Evolutionary conservation across 331 rosid species (phyloP).

Genomic region (Stylosanthes scabra): DNA sequence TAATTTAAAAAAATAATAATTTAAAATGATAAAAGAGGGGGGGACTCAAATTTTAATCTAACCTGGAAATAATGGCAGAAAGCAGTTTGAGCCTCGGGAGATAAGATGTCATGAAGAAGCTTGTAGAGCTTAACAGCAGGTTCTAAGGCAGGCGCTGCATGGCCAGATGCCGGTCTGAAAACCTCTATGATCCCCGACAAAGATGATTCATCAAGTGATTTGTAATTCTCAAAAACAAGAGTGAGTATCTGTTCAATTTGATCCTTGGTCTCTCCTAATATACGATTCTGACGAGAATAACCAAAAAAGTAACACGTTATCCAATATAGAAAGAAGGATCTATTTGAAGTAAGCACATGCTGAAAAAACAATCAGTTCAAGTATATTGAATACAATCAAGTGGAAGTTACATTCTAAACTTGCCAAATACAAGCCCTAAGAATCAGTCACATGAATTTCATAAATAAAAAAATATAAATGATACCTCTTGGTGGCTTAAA

Average conservation of each 20-base stretch:
- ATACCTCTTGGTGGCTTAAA: constrained; percentile 98
- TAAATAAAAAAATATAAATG: constrained; percentile 20
- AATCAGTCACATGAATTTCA: constrained; percentile 9
- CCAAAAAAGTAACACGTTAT: constrained; percentile 37
- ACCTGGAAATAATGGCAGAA: constrained; percentile 98
- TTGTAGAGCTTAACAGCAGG: constrained; percentile 92
- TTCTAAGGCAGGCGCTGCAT: constrained; percentile 85
- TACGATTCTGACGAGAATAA: constrained; percentile 70
- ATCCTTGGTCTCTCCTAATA: constrained; percentile 94
- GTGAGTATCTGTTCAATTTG: constrained; percentile 84
- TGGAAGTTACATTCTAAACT: neutral
- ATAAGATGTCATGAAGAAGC: constrained; percentile 90
- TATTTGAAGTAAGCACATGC: constrained; percentile 26
- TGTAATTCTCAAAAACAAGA: constrained; percentile 87
- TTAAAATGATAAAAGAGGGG: neutral
- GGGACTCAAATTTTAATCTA: constrained; percentile 30
- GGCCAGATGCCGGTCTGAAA: constrained; percentile 76
- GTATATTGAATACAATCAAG: constrained; percentile 2
- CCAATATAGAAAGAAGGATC: constrained; percentile 27
- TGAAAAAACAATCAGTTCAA: constrained; percentile 37
- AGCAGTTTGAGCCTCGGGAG: constrained; percentile 92
- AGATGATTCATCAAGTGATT: constrained; percentile 85
- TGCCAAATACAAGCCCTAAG: constrained; percentile 19
- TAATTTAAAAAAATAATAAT: constrained; percentile 1
- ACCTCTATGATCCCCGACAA: constrained; percentile 83